phyloP scores from a whole-genome alignment of 441 rosid genomes.

The Dalechampia spathulata region DNA sequence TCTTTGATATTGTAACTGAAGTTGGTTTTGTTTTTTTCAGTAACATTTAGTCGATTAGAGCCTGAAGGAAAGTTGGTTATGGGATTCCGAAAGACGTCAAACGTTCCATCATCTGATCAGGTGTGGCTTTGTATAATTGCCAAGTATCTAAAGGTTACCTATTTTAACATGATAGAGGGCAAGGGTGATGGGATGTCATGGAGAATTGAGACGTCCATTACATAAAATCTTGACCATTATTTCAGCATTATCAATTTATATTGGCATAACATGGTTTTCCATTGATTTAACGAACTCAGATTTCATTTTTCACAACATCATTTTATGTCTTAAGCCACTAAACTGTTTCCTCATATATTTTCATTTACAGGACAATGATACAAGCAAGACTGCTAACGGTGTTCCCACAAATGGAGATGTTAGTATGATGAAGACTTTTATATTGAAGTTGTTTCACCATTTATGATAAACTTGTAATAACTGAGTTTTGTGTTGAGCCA shows the following conservation, averaged over 20 bases:
- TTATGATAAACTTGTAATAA: constrained; percentile 11
- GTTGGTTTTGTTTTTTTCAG: constrained; percentile 40
- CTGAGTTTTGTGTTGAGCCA: constrained; percentile 17
- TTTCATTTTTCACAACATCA: neutral
- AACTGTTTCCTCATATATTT: constrained; percentile 10
- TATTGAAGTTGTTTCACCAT: constrained; percentile 21
- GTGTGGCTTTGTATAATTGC: constrained; percentile 31
- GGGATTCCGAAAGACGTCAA: constrained; percentile 93
- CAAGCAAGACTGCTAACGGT: constrained; percentile 34
- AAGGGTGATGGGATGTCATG: neutral
- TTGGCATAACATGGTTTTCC: neutral
- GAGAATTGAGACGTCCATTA: too few species aligned
- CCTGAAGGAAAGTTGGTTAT: constrained; percentile 94
- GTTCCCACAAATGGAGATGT: constrained; percentile 46
- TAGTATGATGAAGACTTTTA: constrained; percentile 27
- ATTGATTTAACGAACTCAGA: neutral
- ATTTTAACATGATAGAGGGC: neutral
- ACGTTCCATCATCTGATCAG: constrained; percentile 70
- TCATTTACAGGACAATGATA: constrained; percentile 58
- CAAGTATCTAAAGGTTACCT: constrained; percentile 4
- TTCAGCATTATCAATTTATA: neutral
- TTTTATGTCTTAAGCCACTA: neutral
- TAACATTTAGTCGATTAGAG: constrained; percentile 88
- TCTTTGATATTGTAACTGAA: constrained; percentile 28
- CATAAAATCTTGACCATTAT: neutral